phyloP scores from a whole-genome alignment of 2,329 filamentous ascomycete genomes.

The Sporothrix pseudoabietina region DNA sequence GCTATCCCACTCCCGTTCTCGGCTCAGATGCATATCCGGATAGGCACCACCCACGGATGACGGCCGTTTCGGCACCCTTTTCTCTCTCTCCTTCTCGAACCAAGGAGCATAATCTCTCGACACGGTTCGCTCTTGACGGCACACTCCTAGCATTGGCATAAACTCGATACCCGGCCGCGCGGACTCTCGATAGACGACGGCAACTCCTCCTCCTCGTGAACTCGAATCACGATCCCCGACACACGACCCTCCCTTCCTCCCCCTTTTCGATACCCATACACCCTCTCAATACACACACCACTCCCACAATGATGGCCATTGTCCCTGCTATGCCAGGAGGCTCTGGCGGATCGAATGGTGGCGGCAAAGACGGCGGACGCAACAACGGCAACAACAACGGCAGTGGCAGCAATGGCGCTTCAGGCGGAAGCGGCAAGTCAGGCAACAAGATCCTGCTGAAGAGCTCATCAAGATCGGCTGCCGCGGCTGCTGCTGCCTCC shows the following conservation, averaged over 20 bases:
- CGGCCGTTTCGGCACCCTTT: constrained; percentile 32
- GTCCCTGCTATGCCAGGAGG: constrained; percentile 28
- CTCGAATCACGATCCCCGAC: neutral
- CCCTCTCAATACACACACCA: neutral
- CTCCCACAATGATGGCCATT: constrained; percentile 32
- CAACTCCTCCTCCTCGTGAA: neutral
- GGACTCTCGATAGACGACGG: neutral
- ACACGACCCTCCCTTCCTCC: neutral
- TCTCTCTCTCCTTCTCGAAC: neutral
- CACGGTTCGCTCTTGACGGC: neutral
- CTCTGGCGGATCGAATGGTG: constrained; percentile 17
- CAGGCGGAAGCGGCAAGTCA: constrained; percentile 19
- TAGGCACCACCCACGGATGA: constrained; percentile 31
- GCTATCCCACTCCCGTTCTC: neutral
- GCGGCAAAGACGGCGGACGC: constrained; percentile 20
- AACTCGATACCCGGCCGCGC: constrained; percentile 11
- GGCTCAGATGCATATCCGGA: constrained; percentile 32
- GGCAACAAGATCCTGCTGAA: constrained; percentile 37
- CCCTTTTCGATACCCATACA: neutral
- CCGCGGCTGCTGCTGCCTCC: constrained; percentile 43
- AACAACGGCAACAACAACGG: constrained; percentile 23
- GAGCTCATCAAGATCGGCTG: constrained; percentile 39
- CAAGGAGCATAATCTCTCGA: neutral
- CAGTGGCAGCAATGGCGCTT: constrained; percentile 14
- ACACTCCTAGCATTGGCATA: neutral